Percentiles rank a stretch among this genome's conserved stretches.
Evolutionary conservation across 2,329 filamentous ascomycete species (phyloP).

Genomic region (Fusarium tuaranense): DNA sequence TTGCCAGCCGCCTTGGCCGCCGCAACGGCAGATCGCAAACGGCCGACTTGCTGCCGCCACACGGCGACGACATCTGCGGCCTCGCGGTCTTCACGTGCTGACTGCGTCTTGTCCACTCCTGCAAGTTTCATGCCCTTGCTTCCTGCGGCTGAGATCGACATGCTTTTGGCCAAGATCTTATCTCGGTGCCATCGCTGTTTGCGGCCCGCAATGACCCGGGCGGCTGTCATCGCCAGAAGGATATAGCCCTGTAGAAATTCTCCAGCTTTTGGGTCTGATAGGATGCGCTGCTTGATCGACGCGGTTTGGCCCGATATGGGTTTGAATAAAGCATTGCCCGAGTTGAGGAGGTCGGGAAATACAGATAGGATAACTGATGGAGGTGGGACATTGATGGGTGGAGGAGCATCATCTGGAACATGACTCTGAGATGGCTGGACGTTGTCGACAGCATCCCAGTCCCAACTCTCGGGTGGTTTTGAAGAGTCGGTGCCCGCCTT

Average conservation of each 20-base stretch:
- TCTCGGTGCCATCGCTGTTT: constrained; percentile 93
- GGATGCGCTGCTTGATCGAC: constrained; percentile 70
- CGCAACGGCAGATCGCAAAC: constrained; percentile 78
- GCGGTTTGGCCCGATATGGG: constrained; percentile 69
- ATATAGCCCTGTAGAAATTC: constrained; percentile 75
- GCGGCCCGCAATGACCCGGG: constrained; percentile 85
- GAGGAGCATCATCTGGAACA: constrained; percentile 54
- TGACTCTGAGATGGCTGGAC: constrained; percentile 39
- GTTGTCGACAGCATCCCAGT: constrained; percentile 60
- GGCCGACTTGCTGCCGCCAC: constrained; percentile 82
- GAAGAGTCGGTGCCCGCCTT: constrained; percentile 26
- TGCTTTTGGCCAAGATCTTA: constrained; percentile 83
- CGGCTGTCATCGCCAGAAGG: constrained; percentile 73
- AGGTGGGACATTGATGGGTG: constrained; percentile 89
- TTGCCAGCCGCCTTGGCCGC: constrained; percentile 71
- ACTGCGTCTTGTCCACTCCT: constrained; percentile 85
- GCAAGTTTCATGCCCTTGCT: constrained; percentile 92
- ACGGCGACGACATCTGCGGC: constrained; percentile 79
- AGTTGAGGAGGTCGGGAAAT: constrained; percentile 77
- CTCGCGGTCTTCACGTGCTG: constrained; percentile 86
- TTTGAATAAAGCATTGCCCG: constrained; percentile 75
- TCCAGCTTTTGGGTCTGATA: constrained; percentile 71
- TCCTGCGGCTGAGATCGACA: constrained; percentile 84
- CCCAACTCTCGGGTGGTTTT: constrained; percentile 55
- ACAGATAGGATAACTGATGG: constrained; percentile 84